phyloP scores from a whole-genome alignment of 129 eudicot genomes.

The Helichrysum umbraculigerum region DNA sequence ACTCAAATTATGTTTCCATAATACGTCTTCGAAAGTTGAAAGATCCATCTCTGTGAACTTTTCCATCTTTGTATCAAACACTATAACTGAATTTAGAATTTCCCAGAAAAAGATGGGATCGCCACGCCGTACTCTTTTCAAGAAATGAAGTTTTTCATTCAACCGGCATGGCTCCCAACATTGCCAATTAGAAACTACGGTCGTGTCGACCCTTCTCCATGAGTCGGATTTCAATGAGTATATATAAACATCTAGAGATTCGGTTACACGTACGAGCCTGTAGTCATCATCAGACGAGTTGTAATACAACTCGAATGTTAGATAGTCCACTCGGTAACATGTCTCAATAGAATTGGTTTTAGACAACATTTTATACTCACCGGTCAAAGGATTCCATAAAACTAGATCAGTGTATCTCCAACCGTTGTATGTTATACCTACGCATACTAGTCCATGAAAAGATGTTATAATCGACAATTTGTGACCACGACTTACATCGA shows the following conservation, averaged over 20 bases:
- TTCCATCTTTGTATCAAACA: no score
- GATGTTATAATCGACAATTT: no score
- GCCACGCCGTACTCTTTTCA: no score
- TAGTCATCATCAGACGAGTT: neutral
- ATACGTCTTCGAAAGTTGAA: no score
- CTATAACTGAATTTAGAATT: no score
- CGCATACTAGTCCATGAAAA: no score
- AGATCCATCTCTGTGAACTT: no score
- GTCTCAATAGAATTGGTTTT: neutral
- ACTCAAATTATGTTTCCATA: no score
- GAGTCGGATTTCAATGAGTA: neutral
- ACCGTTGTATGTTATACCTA: no score
- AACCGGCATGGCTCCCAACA: neutral
- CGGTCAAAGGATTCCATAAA: conserved; percentile 7
- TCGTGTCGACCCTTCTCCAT: neutral
- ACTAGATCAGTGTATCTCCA: neutral
- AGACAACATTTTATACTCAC: neutral
- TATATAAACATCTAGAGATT: neutral
- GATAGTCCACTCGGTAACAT: neutral
- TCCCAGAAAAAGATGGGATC: no score
- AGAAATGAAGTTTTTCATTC: neutral
- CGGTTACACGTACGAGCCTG: neutral
- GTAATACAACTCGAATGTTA: neutral
- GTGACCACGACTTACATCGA: no score
- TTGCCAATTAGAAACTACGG: neutral